phyloP scores from a whole-genome alignment of 257 asterid genomes.

The Capsicum chinense region DNA sequence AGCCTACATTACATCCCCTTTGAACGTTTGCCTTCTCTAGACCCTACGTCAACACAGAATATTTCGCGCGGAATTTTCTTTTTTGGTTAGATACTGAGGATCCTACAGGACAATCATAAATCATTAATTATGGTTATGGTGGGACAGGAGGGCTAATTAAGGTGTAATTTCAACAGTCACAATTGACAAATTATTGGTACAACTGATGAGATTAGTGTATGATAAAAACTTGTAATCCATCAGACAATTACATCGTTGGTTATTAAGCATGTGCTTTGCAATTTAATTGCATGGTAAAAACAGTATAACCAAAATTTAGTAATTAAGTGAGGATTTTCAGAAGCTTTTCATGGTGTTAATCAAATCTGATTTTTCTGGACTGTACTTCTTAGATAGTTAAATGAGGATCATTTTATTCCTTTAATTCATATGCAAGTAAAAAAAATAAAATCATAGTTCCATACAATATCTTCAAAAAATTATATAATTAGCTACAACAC shows the following conservation, averaged over 20 bases:
- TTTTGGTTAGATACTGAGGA: background rate
- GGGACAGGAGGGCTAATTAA: constrained; percentile 12
- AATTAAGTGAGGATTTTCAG: background rate
- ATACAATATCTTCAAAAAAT: background rate
- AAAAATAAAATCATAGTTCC: no score
- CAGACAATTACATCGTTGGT: background rate
- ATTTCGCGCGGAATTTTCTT: background rate
- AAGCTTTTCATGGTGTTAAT: background rate
- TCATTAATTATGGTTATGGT: constrained; percentile 23
- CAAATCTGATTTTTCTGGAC: background rate
- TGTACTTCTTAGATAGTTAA: no score
- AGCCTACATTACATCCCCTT: background rate
- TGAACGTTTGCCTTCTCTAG: background rate
- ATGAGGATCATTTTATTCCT: background rate
- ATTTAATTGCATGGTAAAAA: background rate
- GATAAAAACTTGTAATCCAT: constrained; percentile 13
- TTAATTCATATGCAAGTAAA: background rate
- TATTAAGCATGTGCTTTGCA: background rate
- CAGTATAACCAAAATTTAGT: background rate
- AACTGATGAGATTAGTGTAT: background rate
- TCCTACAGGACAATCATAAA: background rate
- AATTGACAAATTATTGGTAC: background rate
- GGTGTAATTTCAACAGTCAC: constrained; percentile 16
- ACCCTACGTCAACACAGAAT: background rate
- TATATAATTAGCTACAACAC: no score